Base-by-base conservation (phyloP, 495 filamentous ascomycete species). In the Neurospora sp. region DNA sequence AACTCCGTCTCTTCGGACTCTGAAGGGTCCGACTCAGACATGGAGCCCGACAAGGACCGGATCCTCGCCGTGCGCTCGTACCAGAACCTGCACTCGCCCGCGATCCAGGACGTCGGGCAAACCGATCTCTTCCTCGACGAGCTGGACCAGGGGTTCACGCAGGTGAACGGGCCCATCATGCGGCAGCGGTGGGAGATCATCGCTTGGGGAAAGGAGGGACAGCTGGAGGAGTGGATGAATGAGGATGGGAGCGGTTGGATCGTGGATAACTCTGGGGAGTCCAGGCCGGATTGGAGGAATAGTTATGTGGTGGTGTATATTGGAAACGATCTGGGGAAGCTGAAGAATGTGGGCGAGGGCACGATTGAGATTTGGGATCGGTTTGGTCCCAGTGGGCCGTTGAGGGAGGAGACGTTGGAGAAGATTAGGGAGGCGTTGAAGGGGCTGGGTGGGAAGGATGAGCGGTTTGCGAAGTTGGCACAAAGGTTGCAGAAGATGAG, bases 141-240 rank as follows among this genome's bases (percentile, higher is more conserved):
- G 53, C 53, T 65, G 22, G 53, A 65, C 27, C 53, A 65, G 53
- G 53, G 53, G 4, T 65, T 65, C 27, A 65, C 53, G 22, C 53
- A 65, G 2, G 53, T 65, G 27, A 65, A 65, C 27, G 53, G 53
- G 12, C 53, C 53, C 27, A 65, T 65, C 3, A 65, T 65, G 53
- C 53, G 53, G 6, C 53, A 65, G 27, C 53, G 53, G 12, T 65
- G 53, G 53, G 70, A 75, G 37, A 47, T 75, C 0, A 1, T 75
- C 0, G 74, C 74, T 0, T 74, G 74, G 70, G 75, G 74, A 0
- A 75, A 74, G 14, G 74, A 75, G 39, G 74, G 74, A 3, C 74
- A 75, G 70, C 68, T 75, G 18, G 70, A 72, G 18, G 65, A 70
- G 22, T 75, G 74, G 74, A 75, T 75, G 74, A 74, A 68, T 8